phyloP scores from a whole-genome alignment of 139 green algal genomes.

The Tetradesmus obliquus region DNA sequence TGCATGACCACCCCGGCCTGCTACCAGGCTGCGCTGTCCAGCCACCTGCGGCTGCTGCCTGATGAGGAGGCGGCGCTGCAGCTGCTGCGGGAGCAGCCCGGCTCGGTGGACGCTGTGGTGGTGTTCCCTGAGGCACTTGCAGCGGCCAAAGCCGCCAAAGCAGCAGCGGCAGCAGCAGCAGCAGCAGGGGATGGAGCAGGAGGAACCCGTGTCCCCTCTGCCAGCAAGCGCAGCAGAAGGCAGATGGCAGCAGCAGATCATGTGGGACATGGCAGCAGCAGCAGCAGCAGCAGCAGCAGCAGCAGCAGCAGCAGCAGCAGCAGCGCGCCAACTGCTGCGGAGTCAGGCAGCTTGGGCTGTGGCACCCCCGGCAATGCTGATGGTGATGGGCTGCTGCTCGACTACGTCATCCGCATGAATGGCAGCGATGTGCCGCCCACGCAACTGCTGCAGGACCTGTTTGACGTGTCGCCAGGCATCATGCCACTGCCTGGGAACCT shows the following conservation, averaged over 20 bases:
- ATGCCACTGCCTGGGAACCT: slow-evolving; percentile 56
- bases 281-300: slow-evolving; percentile 1
- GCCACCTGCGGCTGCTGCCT: slow-evolving; percentile 38
- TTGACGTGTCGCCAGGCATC: slow-evolving; percentile 66
- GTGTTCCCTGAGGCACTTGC: slow-evolving; percentile 44
- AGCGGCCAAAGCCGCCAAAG: neutral
- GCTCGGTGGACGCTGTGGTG: slow-evolving; percentile 62
- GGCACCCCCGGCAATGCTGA: neutral
- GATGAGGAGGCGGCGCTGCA: slow-evolving; percentile 40
- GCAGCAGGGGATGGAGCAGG: no score
- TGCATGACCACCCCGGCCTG: slow-evolving; percentile 67
- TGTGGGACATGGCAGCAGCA: neutral
- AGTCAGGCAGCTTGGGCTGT: neutral
- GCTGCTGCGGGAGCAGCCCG: slow-evolving; percentile 30
- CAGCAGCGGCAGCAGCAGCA: neutral
- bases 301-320: neutral
- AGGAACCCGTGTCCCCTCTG: neutral
- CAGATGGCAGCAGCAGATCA: neutral
- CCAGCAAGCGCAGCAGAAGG: neutral
- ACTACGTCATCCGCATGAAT: slow-evolving; percentile 72
- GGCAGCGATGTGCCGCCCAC: slow-evolving; percentile 78
- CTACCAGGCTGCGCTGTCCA: slow-evolving; percentile 57
- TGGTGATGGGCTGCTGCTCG: slow-evolving; percentile 41
- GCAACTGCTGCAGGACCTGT: slow-evolving; percentile 67
- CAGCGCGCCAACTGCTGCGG: neutral